Conservation (phyloP, 805 yeast species). For the Zygotorulaspora chibaensis region DNA sequence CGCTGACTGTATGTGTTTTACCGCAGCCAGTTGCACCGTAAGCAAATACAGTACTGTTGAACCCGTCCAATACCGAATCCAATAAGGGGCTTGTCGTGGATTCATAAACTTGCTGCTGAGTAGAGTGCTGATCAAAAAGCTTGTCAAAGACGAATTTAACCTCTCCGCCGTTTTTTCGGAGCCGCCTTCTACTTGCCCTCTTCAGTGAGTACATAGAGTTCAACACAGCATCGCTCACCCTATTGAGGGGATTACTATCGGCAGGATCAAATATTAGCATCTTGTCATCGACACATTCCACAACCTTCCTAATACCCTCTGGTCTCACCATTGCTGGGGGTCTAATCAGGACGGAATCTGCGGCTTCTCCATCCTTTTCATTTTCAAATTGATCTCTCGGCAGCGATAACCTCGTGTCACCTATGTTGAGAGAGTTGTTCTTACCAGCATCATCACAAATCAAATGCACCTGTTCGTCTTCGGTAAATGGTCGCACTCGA, state of each 20-base stretch:
- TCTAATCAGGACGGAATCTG: conserved; percentile 9
- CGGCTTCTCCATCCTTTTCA: conserved; percentile 6
- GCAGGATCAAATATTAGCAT: conserved; percentile 88
- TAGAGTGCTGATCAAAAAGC: conserved; percentile 60
- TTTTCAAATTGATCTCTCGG: conserved; percentile 7
- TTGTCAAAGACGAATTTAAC: conserved; percentile 79
- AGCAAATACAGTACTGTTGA: conserved; percentile 87
- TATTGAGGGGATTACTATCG: conserved; percentile 53
- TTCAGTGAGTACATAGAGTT: conserved; percentile 29
- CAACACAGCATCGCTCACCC: conserved; percentile 27
- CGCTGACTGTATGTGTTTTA: conserved; percentile 88
- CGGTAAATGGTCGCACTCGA: conserved; percentile 79
- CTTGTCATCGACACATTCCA: conserved; percentile 76
- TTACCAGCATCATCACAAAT: conserved; percentile 35
- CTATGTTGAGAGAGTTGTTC: conserved; percentile 9
- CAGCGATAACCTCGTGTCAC: conserved; percentile 18
- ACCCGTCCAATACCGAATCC: conserved; percentile 76
- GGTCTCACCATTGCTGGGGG: conserved; percentile 31
- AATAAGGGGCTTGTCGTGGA: conserved; percentile 68
- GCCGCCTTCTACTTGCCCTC: conserved; percentile 16
- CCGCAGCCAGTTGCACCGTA: conserved; percentile 99
- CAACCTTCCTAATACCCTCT: conserved; percentile 59
- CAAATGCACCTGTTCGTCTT: conserved; percentile 47
- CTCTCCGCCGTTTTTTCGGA: conserved; percentile 40
- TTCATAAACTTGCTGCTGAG: conserved; percentile 65